These are phyloP conservation scores for Emergomyces pasteurianus DNA, from an alignment of 2,329 filamentous ascomycete genomes.

Conservation along the genomic window DNA sequence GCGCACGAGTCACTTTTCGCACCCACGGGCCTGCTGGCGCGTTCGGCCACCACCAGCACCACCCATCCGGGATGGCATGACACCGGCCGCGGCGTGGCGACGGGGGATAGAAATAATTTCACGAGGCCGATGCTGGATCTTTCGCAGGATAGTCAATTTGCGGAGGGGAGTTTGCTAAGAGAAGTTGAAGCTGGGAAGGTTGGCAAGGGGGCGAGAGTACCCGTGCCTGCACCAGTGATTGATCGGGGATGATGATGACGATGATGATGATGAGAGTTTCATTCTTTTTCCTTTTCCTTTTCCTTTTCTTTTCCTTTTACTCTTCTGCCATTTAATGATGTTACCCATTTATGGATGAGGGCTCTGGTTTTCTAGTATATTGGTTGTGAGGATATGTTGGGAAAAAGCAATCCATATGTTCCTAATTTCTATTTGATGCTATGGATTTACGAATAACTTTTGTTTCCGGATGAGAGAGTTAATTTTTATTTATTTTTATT, in stretches of 20 bases:
- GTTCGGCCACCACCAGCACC: conserved; percentile 11
- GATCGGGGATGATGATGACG: conserved; percentile 2
- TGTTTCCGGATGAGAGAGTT: no score
- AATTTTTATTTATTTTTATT: no score
- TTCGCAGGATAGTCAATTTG: conserved; percentile 29
- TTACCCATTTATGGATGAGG: not conserved
- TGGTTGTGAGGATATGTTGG: no score
- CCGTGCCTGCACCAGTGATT: not conserved
- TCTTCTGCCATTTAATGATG: not conserved
- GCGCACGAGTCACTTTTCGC: conserved; percentile 17
- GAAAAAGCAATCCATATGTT: no score
- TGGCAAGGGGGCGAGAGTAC: not conserved
- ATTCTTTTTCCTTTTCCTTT: not conserved
- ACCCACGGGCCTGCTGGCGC: conserved; percentile 27
- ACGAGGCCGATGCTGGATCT: conserved; percentile 33
- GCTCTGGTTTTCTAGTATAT: not conserved
- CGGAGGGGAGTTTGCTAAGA: conserved; percentile 34
- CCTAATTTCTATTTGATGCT: not conserved
- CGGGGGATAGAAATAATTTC: conserved; percentile 26
- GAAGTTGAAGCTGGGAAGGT: conserved; percentile 17
- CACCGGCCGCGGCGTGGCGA: conserved; percentile 28
- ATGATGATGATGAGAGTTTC: no score
- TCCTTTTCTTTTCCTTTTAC: not conserved
- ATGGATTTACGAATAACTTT: not conserved
- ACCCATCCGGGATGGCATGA: conserved; percentile 11